Evolutionary conservation across 1,139 yeast species (phyloP).

Genomic region (Yamadazyma buinensis): DNA sequence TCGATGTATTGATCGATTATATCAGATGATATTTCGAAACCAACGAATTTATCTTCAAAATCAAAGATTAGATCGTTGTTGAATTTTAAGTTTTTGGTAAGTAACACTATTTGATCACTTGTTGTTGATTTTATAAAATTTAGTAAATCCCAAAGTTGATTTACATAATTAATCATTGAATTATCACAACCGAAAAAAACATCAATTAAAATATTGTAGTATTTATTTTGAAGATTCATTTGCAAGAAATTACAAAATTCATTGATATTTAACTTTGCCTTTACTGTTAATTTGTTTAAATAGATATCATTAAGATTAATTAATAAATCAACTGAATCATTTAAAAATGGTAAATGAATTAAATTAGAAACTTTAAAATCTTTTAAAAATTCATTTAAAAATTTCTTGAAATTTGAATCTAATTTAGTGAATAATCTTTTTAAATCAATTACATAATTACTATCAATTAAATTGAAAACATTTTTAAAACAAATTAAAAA

Average conservation of each 20-base stretch:
- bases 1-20: slow-evolving; percentile 24
- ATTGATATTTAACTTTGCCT: slow-evolving; percentile 5
- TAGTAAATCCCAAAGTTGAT: slow-evolving; percentile 27
- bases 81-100: slow-evolving; percentile 18
- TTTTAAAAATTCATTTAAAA: slow-evolving; percentile 9
- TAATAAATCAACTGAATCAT: slow-evolving; percentile 9
- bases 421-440: slow-evolving; percentile 7
- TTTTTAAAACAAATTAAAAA: slow-evolving; percentile 21
- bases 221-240: slow-evolving; percentile 5
- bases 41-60: slow-evolving; percentile 17
- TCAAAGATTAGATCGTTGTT: slow-evolving; percentile 20
- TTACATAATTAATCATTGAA: slow-evolving; percentile 23
- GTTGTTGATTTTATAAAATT: slow-evolving; percentile 15
- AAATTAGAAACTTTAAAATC: slow-evolving; percentile 9
- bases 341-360: slow-evolving; percentile 8
- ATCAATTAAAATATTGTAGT: slow-evolving; percentile 19
- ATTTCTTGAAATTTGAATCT: slow-evolving; percentile 7
- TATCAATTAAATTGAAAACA: slow-evolving; percentile 5
- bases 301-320: slow-evolving; percentile 10
- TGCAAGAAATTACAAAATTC: slow-evolving; percentile 9
- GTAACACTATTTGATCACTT: slow-evolving; percentile 9
- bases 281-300: slow-evolving; percentile 3
- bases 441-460: slow-evolving; percentile 9
- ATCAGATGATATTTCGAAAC: slow-evolving; percentile 19
- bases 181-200: slow-evolving; percentile 29